Percentiles rank a stretch among this genome's conserved stretches.
These are phyloP conservation scores for Verticillium nonalfalfae DNA, from an alignment of 2,329 filamentous ascomycete genomes.

Conservation along the genomic window DNA sequence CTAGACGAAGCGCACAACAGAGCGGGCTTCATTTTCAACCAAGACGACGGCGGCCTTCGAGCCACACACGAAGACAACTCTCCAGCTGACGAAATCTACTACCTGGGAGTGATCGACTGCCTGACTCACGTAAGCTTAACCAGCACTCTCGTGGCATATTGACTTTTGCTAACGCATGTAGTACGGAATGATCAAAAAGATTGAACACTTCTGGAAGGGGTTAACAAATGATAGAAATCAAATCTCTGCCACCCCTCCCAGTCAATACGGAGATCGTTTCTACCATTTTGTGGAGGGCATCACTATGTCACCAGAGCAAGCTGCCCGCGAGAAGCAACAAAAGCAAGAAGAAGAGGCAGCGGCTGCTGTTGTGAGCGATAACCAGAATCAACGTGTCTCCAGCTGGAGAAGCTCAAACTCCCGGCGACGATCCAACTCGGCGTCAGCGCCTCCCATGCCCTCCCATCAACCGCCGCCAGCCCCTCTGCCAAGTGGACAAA, in stretches of 20 bases:
- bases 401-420: constrained; percentile 27
- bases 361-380: constrained; percentile 23
- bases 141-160: not conserved
- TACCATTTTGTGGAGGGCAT: constrained; percentile 85
- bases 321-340: constrained; percentile 55
- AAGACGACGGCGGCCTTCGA: constrained; percentile 86
- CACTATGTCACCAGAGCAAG: constrained; percentile 86
- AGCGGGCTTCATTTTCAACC: constrained; percentile 75
- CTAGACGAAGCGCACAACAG: constrained; percentile 69
- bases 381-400: constrained; percentile 25
- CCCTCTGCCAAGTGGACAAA: constrained; percentile 19
- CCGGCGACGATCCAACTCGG: constrained; percentile 17
- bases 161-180: constrained; percentile 25
- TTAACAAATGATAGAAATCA: constrained; percentile 75
- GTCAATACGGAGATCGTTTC: constrained; percentile 90
- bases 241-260: constrained; percentile 87
- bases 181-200: constrained; percentile 92
- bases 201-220: constrained; percentile 97
- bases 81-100: constrained; percentile 89
- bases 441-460: constrained; percentile 34
- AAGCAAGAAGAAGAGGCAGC: constrained; percentile 55
- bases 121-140: constrained; percentile 75
- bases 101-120: constrained; percentile 97
- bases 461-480: constrained; percentile 38
- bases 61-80: constrained; percentile 87